A percentile compares a stretch with the other conserved stretches of the same genome.
Conservation (phyloP, 192 early-diverging fungal species). For the Linnemannia elongata region DNA sequence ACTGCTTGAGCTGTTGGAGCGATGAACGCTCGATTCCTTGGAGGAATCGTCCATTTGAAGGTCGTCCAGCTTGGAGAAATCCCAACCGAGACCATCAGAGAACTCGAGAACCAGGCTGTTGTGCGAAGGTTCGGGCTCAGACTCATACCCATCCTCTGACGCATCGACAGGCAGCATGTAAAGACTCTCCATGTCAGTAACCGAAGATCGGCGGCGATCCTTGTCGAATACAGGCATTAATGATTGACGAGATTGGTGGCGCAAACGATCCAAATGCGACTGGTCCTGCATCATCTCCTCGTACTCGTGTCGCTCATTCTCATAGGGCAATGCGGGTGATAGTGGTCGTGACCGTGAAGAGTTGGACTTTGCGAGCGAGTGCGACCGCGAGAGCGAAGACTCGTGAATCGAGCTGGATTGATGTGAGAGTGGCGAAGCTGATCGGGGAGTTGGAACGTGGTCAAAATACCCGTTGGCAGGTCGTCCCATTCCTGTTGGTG, state of each 20-base stretch:
- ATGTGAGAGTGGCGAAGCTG: conserved; percentile 41
- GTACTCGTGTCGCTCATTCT: conserved; percentile 27
- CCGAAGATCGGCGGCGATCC: conserved; percentile 41
- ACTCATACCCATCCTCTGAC: conserved; percentile 46
- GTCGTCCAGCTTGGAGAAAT: conserved; percentile 38
- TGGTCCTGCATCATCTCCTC: conserved; percentile 51
- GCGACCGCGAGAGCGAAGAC: conserved; percentile 31
- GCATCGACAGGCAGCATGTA: conserved; percentile 44
- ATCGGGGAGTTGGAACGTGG: conserved; percentile 29
- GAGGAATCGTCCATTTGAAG: conserved; percentile 20
- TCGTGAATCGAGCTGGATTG: conserved; percentile 7
- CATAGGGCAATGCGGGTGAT: conserved; percentile 25
- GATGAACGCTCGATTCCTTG: neutral
- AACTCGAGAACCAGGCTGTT: conserved; percentile 22
- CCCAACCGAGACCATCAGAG: conserved; percentile 50
- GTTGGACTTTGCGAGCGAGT: conserved; percentile 43
- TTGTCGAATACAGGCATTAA: conserved; percentile 25
- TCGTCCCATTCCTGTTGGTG: conserved; percentile 17
- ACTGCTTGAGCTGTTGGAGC: conserved; percentile 47
- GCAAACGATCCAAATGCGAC: conserved; percentile 27
- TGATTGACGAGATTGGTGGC: conserved; percentile 13
- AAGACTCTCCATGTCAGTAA: conserved; percentile 49
- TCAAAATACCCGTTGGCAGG: conserved; percentile 31
- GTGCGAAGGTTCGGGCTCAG: conserved; percentile 37
- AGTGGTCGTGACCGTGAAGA: conserved; percentile 38